phyloP scores from a whole-genome alignment of 352 stramenopile species.

The Blastocystis sp. region DNA sequence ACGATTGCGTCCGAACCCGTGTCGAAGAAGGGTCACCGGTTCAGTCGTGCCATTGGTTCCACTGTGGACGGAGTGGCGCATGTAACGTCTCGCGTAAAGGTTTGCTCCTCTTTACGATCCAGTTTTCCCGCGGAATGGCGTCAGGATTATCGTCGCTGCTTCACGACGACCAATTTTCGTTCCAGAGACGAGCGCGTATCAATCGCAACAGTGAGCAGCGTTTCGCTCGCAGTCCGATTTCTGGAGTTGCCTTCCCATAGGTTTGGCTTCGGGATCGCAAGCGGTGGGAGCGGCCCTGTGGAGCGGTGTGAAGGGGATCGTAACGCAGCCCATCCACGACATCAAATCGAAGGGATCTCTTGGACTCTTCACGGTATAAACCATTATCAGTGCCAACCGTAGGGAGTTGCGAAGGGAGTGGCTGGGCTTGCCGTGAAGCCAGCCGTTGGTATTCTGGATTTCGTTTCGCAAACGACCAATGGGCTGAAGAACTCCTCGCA shows the following conservation, averaged over 20 bases:
- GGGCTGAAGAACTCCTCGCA: constrained; percentile 38
- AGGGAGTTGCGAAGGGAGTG: constrained; percentile 15
- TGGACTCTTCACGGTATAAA: not conserved
- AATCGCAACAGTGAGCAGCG: constrained; percentile 5
- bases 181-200: not conserved
- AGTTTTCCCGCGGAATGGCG: constrained; percentile 18
- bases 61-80: constrained; percentile 22
- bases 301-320: constrained; percentile 31
- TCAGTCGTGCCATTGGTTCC: not conserved
- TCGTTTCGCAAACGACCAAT: constrained; percentile 32
- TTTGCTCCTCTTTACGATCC: not conserved
- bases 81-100: not conserved
- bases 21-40: not conserved
- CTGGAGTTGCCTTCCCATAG: not conserved
- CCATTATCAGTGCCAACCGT: not conserved
- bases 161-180: not conserved
- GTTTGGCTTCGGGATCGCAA: constrained; percentile 1
- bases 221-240: not conserved
- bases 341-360: not conserved
- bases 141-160: not conserved
- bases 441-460: constrained; percentile 6
- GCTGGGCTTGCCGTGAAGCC: constrained; percentile 14
- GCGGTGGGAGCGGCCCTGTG: constrained; percentile 21
- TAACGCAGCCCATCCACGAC: not conserved
- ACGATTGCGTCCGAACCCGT: not conserved